phyloP scores from a whole-genome alignment of 139 green algal genomes.

The Chlorella vulgaris region DNA sequence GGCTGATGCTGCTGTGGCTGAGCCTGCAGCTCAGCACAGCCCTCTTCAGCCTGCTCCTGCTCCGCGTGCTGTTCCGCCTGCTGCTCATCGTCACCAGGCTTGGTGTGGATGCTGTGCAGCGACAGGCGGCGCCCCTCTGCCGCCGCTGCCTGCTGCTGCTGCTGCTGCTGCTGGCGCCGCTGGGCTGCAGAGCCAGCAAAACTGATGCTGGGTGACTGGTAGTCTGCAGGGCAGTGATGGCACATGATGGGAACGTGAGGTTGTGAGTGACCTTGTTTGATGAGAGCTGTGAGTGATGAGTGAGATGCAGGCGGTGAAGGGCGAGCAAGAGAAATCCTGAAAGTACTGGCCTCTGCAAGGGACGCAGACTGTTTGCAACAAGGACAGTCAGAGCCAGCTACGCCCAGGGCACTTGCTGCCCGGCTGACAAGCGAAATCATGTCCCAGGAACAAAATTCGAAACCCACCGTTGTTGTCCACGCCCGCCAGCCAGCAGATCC shows the following conservation, averaged over 20 bases:
- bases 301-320: too few relatives aligned
- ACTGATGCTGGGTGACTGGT: slow-evolving; percentile 19
- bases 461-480: slow-evolving; percentile 16
- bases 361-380: not conserved
- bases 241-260: too few relatives aligned
- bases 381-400: not conserved
- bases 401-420: not conserved
- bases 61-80: too few relatives aligned
- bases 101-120: slow-evolving; percentile 15
- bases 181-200: not conserved
- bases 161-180: not conserved
- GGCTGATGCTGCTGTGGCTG: not conserved
- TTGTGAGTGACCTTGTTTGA: too few relatives aligned
- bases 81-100: not conserved
- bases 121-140: slow-evolving; percentile 17
- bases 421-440: too few relatives aligned
- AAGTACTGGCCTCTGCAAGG: too few relatives aligned
- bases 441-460: too few relatives aligned
- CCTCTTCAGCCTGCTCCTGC: too few relatives aligned
- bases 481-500: slow-evolving; percentile 24
- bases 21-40: too few relatives aligned
- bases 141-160: not conserved
- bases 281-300: too few relatives aligned
- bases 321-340: too few relatives aligned
- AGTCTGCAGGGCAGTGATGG: slow-evolving; percentile 13